Base-by-base conservation (phyloP, 257 asterid genomes). In the Rehmannia glutinosa region DNA sequence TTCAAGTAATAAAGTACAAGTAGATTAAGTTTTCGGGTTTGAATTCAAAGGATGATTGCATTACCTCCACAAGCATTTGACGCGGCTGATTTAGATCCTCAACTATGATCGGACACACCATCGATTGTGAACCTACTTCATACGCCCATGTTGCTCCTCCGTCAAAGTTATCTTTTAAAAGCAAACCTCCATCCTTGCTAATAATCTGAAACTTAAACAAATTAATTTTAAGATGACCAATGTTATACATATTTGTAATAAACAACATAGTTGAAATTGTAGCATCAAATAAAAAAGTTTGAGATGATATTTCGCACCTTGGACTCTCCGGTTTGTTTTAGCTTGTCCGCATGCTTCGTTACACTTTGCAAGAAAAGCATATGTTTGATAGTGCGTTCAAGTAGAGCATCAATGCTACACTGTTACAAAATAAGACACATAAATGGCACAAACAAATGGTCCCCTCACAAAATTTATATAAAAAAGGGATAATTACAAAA, bases 61-160 rank as follows among this genome's bases (percentile, higher is more conserved):
- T 43, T 83, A 89, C 97, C 96, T 89, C 96, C 15, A 92, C 91
- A 24, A 89, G 90, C 98, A 92, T 87, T 82, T 89, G 98, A 17
- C 93, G 89, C 38, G 97, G 98, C 74, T 80, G 87, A 77, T 89
- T 83, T 28, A 92, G 84, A 81, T 92, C 96, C 86, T 92, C 98
- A 19, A 92, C 96, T 73, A 85, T 84, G 75, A 92, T 86, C 4
- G 98, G 98, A 62, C 97, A 92, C 45, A 80, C 83, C 87, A 80
- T 81, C 27, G 98, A 87, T 43, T 87, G 92, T 2, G 95, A 87
- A 24, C 96, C 97, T 9, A 92, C 88, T 84, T 92, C 97, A 66
- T 89, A 92, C 1, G 97, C 98, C 98, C 98, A 92, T 0, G 98
- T 92, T 12, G 96, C 98, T 76, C 98, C 98, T 15, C 96, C 98